phyloP scores from a whole-genome alignment of 306 rosid species.

The Cyamopsis tetragonoloba region DNA sequence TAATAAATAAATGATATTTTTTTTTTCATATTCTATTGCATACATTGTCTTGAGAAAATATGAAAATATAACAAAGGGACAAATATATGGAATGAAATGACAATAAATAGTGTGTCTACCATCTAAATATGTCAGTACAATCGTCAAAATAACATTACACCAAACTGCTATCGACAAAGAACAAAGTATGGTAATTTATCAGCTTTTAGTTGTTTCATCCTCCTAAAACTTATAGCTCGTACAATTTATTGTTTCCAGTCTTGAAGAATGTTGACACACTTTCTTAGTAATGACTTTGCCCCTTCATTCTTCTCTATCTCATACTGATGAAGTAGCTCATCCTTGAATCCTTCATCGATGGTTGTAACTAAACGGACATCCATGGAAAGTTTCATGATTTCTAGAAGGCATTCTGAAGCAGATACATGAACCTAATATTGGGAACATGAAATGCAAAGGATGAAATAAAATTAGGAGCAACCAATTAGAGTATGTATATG shows the following conservation, averaged over 20 bases:
- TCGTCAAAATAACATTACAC: background rate
- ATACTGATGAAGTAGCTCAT: constrained; percentile 56
- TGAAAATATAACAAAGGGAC: background rate
- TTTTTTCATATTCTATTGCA: too few species aligned
- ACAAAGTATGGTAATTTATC: background rate
- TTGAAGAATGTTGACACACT: constrained; percentile 51
- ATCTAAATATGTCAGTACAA: background rate
- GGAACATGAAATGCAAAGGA: background rate
- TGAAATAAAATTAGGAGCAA: background rate
- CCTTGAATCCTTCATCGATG: constrained; percentile 38
- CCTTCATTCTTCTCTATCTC: constrained; percentile 76
- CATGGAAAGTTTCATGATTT: constrained; percentile 43
- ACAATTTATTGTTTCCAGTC: constrained; percentile 32
- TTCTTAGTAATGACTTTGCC: constrained; percentile 61
- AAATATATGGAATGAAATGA: background rate
- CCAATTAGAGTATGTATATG: constrained; percentile 5
- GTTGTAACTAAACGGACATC: constrained; percentile 31
- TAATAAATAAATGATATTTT: too few species aligned
- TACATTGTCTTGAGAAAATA: too few species aligned
- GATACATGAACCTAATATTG: constrained; percentile 72
- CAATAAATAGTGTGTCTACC: background rate
- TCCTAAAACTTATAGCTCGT: background rate
- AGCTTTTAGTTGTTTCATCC: constrained; percentile 1
- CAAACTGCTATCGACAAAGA: background rate
- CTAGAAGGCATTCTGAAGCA: constrained; percentile 81